These are phyloP conservation scores for Pisolithus thermaeus DNA, from an alignment of 1,284 basidiomycete genomes.

Conservation along the genomic window DNA sequence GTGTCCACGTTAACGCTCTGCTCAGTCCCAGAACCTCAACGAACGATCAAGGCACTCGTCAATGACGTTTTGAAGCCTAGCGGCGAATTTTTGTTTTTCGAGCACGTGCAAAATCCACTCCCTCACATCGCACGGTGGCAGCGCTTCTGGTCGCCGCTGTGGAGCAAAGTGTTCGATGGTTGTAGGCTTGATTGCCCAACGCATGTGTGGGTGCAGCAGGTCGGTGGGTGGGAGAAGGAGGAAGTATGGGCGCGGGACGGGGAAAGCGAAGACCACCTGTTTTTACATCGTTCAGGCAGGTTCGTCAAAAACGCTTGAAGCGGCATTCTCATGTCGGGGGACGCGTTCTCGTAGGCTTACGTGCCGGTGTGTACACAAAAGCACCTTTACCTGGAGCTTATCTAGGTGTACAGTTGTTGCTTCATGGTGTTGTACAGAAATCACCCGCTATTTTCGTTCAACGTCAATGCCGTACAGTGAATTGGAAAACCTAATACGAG, in stretches of 20 bases:
- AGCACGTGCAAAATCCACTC: slow-evolving; percentile 52
- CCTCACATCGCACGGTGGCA: slow-evolving; percentile 63
- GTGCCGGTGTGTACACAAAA: not conserved
- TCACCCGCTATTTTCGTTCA: too few species aligned
- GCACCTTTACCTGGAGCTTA: not conserved
- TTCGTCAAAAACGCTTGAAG: slow-evolving; percentile 37
- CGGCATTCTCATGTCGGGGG: not conserved
- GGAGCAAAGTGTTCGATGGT: slow-evolving; percentile 51
- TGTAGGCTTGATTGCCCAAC: slow-evolving; percentile 56
- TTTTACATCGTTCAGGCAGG: slow-evolving; percentile 50
- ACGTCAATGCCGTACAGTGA: too few species aligned
- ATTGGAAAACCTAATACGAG: too few species aligned
- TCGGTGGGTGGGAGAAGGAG: slow-evolving; percentile 37
- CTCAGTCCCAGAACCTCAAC: slow-evolving; percentile 47
- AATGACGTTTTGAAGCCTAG: slow-evolving; percentile 48
- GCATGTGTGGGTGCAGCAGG: slow-evolving; percentile 44
- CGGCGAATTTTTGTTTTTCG: slow-evolving; percentile 56
- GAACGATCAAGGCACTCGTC: slow-evolving; percentile 38
- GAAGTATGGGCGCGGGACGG: slow-evolving; percentile 43
- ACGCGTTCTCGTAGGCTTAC: not conserved
- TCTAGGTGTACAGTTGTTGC: not conserved
- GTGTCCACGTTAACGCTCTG: slow-evolving; percentile 57
- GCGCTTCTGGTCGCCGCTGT: slow-evolving; percentile 60
- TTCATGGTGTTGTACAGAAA: too few species aligned
- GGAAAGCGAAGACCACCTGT: slow-evolving; percentile 46